Evolutionary conservation across 108 stramenopile species (phyloP), one percentile per base, ranked within the genome.

Genomic region (Conticribra guillardii): DNA sequence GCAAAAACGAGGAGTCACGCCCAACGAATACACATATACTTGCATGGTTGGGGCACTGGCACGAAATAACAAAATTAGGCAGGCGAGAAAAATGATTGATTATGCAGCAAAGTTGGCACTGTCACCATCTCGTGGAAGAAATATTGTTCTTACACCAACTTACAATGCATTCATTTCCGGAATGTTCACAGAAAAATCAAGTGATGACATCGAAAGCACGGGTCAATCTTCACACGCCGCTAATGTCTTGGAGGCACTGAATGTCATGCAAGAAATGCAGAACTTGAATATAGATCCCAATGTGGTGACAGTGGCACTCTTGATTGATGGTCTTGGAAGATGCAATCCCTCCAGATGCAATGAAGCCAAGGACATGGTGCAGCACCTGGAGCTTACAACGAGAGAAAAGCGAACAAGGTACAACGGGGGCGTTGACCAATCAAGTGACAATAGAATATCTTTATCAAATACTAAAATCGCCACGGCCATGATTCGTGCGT

Each of bases 91-190:
- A 63, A 82, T 88, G 74, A 65, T 94, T 14, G 56, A 60, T 22
- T 82, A 84, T 37, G 62, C 69, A 17, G 32, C 48, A 4, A 80
- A 34, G n/a, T 48, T 55, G n/a, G 23, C 41, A 9, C 15, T 70
- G 22, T 27, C 67, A 81, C 30, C 70, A 34, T 52, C 50, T n/a
- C 26, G 27, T 2, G 62, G 64, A 22, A 41, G 17, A 27, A 89
- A 71, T 24, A 48, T 21, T 48, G 54, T 44, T 44, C 37, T 44
- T 24, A 74, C 62, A 49, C 79, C 55, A 27, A 87, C 74, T 3
- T 89, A 84, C 73, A 94, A 91, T 67, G 85, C 92, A 2, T 82
- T 89, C 49, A 88, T 94, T 54, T 84, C 92, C 3, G 91, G 87
- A 11, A 50, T 89, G 24, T 48, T 89, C 8, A 64, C 80, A 27